Conservation (phyloP, 495 filamentous ascomycete genomes). For the Rusavskia elegans region DNA sequence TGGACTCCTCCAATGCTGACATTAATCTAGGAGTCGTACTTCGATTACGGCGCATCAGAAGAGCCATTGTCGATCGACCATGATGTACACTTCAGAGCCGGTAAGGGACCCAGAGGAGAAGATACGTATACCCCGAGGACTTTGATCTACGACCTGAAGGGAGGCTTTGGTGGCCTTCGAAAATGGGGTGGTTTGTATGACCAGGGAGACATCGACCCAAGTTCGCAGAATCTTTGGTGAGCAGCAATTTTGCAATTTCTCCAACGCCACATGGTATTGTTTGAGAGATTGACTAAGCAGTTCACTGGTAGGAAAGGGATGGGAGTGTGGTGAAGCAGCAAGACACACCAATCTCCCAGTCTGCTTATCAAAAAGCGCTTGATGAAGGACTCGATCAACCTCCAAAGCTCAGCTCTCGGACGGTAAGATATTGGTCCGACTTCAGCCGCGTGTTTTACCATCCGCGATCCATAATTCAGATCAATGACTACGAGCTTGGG, state of each 20-base stretch:
- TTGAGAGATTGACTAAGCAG: not conserved
- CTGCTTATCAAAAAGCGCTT: constrained; percentile 62
- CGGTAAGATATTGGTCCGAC: constrained; percentile 90
- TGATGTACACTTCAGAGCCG: constrained; percentile 80
- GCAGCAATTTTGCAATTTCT: constrained; percentile 4
- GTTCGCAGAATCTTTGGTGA: constrained; percentile 44
- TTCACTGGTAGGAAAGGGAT: constrained; percentile 33
- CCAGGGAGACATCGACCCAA: constrained; percentile 29
- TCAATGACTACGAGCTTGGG: constrained; percentile 75
- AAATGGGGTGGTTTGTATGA: constrained; percentile 87
- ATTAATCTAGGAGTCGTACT: constrained; percentile 71
- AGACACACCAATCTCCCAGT: constrained; percentile 47
- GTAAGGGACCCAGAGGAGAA: constrained; percentile 55
- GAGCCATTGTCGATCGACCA: constrained; percentile 65
- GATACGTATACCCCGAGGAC: constrained; percentile 89
- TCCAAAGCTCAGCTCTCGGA: constrained; percentile 43
- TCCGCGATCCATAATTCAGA: constrained; percentile 70
- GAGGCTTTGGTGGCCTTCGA: constrained; percentile 72
- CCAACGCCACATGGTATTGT: not conserved
- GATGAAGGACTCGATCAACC: constrained; percentile 47
- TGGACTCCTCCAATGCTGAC: not conserved
- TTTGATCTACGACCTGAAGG: constrained; percentile 89
- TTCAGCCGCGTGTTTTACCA: constrained; percentile 86
- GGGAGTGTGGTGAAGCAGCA: constrained; percentile 51
- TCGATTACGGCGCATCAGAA: constrained; percentile 61